Evolutionary conservation across 192 early-diverging fungal genomes (phyloP).

Genomic region (Kappamyces sp.): DNA sequence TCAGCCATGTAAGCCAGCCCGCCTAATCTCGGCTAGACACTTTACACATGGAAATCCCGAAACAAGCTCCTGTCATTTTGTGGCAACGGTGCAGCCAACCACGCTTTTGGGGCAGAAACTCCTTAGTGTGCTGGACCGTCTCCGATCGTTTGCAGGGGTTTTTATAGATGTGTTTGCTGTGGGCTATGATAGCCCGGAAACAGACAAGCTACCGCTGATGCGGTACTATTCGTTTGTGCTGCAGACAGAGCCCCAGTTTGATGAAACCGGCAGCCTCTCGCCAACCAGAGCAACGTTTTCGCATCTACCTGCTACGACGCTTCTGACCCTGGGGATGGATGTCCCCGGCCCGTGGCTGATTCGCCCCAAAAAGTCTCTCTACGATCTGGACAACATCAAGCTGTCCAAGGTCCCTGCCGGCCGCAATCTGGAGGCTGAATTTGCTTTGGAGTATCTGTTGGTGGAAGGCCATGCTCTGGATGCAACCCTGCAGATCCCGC

Average conservation of each 20-base stretch:
- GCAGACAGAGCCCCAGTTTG: slow-evolving; percentile 57
- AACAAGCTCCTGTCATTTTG: slow-evolving; percentile 5
- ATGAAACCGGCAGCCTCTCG: slow-evolving; percentile 28
- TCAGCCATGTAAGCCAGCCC: no score
- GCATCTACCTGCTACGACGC: slow-evolving; percentile 65
- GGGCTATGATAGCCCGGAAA: background rate
- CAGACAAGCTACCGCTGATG: slow-evolving; percentile 69
- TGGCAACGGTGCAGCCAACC: slow-evolving; percentile 1
- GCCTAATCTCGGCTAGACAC: background rate
- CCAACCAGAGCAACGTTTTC: slow-evolving; percentile 62
- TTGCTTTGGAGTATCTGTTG: slow-evolving; percentile 75
- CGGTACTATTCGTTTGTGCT: slow-evolving; percentile 88
- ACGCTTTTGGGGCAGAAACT: background rate
- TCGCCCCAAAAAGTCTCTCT: slow-evolving; percentile 65
- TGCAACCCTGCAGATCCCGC: slow-evolving; percentile 57
- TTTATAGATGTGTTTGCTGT: background rate
- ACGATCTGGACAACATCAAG: slow-evolving; percentile 92
- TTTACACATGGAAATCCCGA: slow-evolving; percentile 17
- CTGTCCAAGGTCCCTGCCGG: slow-evolving; percentile 47
- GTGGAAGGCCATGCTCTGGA: slow-evolving; percentile 88
- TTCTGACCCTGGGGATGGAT: slow-evolving; percentile 85
- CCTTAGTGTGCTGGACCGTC: no score
- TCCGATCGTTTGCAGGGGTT: background rate
- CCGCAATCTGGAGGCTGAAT: slow-evolving; percentile 57
- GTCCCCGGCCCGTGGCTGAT: slow-evolving; percentile 87